Evolutionary conservation across 2,329 filamentous ascomycete species (phyloP).

Genomic region (Fusarium nelsonii): DNA sequence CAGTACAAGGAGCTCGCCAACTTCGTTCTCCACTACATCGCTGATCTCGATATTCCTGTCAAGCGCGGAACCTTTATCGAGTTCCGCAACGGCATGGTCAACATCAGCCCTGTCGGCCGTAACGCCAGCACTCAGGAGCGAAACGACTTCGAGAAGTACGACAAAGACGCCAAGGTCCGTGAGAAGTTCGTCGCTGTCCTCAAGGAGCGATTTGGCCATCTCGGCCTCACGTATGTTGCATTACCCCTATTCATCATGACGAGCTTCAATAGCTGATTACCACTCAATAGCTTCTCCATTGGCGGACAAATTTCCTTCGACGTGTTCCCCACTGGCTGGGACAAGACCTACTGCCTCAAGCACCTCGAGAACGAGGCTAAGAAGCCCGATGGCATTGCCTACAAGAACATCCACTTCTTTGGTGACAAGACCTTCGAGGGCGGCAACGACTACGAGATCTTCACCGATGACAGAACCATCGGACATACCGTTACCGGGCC

Average conservation of each 20-base stretch:
- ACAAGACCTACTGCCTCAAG: constrained; percentile 96
- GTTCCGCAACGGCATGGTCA: constrained; percentile 93
- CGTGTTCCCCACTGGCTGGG: constrained; percentile 96
- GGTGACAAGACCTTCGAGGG: constrained; percentile 94
- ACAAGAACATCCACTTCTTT: constrained; percentile 95
- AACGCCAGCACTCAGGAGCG: constrained; percentile 87
- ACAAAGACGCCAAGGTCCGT: constrained; percentile 81
- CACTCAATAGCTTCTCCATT: constrained; percentile 79
- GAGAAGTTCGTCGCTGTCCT: constrained; percentile 80
- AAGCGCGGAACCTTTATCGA: constrained; percentile 89
- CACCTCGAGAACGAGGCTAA: constrained; percentile 86
- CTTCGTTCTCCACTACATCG: constrained; percentile 84
- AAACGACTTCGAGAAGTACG: constrained; percentile 83
- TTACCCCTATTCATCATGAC: constrained; percentile 8
- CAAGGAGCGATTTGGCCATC: constrained; percentile 83
- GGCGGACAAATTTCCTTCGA: constrained; percentile 99
- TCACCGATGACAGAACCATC: constrained; percentile 80
- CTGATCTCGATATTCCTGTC: constrained; percentile 84
- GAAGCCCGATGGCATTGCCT: constrained; percentile 77
- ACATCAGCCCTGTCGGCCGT: constrained; percentile 84
- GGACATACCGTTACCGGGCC: constrained; percentile 87
- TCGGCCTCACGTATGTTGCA: constrained; percentile 81
- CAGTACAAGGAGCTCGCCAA: constrained; percentile 82
- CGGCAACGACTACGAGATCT: constrained; percentile 98
- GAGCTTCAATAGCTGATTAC: constrained; percentile 16